Evolutionary conservation across 139 green algal species (phyloP).

Genomic region (Ostreobium quekettii): DNA sequence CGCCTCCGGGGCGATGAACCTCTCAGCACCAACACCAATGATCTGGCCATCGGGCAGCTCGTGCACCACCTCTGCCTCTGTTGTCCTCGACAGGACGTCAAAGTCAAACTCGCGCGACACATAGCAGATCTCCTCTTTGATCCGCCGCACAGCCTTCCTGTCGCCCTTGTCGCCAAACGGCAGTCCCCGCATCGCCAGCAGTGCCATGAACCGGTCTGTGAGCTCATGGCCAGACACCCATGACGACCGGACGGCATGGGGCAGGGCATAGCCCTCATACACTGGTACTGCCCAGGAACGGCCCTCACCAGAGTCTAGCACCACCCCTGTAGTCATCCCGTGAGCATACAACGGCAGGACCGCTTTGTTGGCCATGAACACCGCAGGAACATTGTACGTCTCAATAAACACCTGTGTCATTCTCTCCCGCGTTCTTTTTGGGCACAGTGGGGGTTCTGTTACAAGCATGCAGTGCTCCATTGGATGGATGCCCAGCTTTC

Average conservation of each 20-base stretch:
- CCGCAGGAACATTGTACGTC: slow-evolving; percentile 55
- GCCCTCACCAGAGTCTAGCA: slow-evolving; percentile 85
- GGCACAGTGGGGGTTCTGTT: not conserved
- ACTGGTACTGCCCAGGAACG: slow-evolving; percentile 90
- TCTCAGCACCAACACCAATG: slow-evolving; percentile 91
- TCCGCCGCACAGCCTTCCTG: slow-evolving; percentile 89
- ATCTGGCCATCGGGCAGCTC: slow-evolving; percentile 79
- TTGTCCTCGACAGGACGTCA: slow-evolving; percentile 31
- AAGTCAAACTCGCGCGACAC: slow-evolving; percentile 72
- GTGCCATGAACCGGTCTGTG: slow-evolving; percentile 84
- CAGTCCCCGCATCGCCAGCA: slow-evolving; percentile 72
- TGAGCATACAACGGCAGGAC: slow-evolving; percentile 92
- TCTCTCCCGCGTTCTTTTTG: not conserved
- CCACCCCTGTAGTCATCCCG: slow-evolving; percentile 88
- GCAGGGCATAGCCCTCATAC: slow-evolving; percentile 89
- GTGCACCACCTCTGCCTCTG: slow-evolving; percentile 62
- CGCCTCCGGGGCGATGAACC: slow-evolving; percentile 95
- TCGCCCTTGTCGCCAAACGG: slow-evolving; percentile 85
- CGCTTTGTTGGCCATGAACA: slow-evolving; percentile 80
- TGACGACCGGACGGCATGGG: slow-evolving; percentile 84
- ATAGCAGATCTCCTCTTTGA: slow-evolving; percentile 90
- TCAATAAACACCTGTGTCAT: slow-evolving; percentile 10
- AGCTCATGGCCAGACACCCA: slow-evolving; percentile 89
- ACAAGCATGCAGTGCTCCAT: not conserved
- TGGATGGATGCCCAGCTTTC: not conserved